These are phyloP conservation scores for Leccinellum luteum DNA, from an alignment of 768 basidiomycete genomes.

Conservation along the genomic window DNA sequence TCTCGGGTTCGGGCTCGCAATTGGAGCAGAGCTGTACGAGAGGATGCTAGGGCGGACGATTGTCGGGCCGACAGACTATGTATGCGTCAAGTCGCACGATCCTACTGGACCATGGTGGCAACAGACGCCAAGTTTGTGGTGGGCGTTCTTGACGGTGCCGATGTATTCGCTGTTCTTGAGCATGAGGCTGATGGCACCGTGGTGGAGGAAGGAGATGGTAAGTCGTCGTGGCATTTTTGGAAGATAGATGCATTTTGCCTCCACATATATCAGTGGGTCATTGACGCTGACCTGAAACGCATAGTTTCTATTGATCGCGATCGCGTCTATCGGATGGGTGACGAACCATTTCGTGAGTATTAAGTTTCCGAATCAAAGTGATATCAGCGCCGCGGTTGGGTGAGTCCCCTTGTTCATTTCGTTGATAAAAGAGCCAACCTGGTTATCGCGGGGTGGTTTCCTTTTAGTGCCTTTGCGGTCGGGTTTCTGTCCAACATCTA, in stretches of 20 bases:
- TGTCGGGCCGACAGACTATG: constrained; percentile 55
- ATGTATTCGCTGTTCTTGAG: constrained; percentile 65
- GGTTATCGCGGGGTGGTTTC: background rate
- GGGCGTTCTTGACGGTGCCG: constrained; percentile 76
- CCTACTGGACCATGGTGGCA: constrained; percentile 69
- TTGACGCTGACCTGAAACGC: background rate
- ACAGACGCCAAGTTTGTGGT: constrained; percentile 63
- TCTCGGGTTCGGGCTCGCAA: constrained; percentile 78
- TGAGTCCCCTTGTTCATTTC: constrained; percentile 23
- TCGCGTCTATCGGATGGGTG: constrained; percentile 72
- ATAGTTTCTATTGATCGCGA: constrained; percentile 51
- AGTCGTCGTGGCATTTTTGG: constrained; percentile 14
- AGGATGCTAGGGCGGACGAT: constrained; percentile 49
- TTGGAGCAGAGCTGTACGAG: constrained; percentile 69
- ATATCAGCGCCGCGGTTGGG: constrained; percentile 79
- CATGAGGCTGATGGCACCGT: constrained; percentile 62
- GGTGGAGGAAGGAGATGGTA: constrained; percentile 55
- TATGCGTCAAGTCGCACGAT: constrained; percentile 56
- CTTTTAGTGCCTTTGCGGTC: constrained; percentile 67
- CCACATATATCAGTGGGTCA: too few relatives aligned
- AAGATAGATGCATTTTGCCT: background rate
- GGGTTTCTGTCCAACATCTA: constrained; percentile 79
- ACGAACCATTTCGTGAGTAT: constrained; percentile 64
- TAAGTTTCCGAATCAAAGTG: constrained; percentile 64
- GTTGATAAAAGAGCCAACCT: background rate